Evolutionary conservation across 106 monocot genomes (phyloP).

Genomic region (Agapanthus africanus): DNA sequence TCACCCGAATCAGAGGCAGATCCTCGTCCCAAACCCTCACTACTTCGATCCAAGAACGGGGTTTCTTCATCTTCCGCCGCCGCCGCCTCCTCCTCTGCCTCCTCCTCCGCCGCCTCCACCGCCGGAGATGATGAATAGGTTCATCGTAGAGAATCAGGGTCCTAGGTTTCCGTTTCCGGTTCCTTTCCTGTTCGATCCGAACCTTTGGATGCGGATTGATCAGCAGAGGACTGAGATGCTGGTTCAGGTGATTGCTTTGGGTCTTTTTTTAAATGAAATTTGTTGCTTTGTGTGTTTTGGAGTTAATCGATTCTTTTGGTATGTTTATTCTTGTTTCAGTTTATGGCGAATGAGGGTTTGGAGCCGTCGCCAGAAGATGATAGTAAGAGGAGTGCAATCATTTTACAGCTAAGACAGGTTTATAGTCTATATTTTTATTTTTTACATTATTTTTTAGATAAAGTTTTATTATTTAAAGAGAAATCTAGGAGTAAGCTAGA

Average conservation of each 20-base stretch:
- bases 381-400: neutral
- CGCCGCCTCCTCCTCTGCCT: neutral
- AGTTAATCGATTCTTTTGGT: neutral
- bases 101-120: neutral
- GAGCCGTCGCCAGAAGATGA: neutral
- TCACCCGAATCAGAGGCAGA: neutral
- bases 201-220: neutral
- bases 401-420: neutral
- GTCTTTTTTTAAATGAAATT: neutral
- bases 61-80: neutral
- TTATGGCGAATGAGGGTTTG: constrained; percentile 1
- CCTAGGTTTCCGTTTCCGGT: neutral
- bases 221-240: neutral
- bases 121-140: too few relatives aligned
- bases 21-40: neutral
- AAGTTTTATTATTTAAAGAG: neutral
- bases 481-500: neutral
- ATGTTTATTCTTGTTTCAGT: neutral
- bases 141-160: too few relatives aligned
- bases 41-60: neutral
- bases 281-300: neutral
- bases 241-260: neutral
- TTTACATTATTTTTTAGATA: neutral
- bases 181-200: neutral
- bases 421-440: neutral